phyloP scores from a whole-genome alignment of 2,329 filamentous ascomycete genomes.

The Hypoxylon sp. region DNA sequence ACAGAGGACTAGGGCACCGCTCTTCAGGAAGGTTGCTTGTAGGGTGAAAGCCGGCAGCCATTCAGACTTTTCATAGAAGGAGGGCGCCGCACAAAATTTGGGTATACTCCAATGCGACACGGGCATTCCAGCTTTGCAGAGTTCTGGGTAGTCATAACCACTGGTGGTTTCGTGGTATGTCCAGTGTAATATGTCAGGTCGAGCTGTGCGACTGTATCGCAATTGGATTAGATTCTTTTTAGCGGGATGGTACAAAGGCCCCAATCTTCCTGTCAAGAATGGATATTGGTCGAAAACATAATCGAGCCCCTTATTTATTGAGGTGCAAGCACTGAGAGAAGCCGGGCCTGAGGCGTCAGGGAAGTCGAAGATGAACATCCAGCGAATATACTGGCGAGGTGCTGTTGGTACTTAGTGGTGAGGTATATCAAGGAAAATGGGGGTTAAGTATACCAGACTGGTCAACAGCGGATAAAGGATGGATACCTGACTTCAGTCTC shows the following conservation, averaged over 20 bases:
- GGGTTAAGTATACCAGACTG: conserved; percentile 10
- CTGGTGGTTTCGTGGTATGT: conserved; percentile 7
- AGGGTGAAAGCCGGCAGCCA: conserved; percentile 39
- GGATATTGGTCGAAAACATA: conserved; percentile 29
- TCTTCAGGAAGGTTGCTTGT: conserved; percentile 38
- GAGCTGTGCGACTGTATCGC: conserved; percentile 24
- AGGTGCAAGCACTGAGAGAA: background rate
- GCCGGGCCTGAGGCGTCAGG: conserved; percentile 1
- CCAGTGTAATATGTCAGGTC: conserved; percentile 17
- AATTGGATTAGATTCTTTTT: conserved; percentile 18
- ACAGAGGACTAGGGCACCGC: conserved; percentile 33
- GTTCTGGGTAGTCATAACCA: background rate
- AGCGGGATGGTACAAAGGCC: background rate
- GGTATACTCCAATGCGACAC: conserved; percentile 29
- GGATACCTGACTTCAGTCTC: background rate
- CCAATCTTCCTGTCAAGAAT: conserved; percentile 34
- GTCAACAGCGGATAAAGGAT: conserved; percentile 12
- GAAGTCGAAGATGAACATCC: conserved; percentile 44
- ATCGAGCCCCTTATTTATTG: conserved; percentile 17
- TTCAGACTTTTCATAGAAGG: background rate
- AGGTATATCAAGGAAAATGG: background rate
- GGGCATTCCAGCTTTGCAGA: conserved; percentile 33
- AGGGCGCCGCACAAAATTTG: conserved; percentile 28
- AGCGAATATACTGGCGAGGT: conserved; percentile 29
- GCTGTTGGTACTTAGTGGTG: conserved; percentile 19